These are phyloP conservation scores for Fraxinus americana DNA, from an alignment of 257 asterid species.

Conservation along the genomic window DNA sequence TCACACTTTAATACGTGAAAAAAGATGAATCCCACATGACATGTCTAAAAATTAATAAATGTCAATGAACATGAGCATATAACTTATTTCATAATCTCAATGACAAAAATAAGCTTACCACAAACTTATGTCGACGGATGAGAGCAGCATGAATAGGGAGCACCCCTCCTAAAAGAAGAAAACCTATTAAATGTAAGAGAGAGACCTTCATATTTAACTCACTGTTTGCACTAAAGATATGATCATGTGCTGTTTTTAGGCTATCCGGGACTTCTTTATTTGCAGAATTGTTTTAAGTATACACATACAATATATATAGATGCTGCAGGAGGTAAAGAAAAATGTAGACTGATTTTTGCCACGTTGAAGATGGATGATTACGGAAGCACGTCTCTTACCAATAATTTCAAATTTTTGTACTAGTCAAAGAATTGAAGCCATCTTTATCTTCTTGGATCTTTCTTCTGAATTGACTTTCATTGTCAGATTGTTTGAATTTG, in stretches of 20 bases:
- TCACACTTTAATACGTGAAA: neutral
- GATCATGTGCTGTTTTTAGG: neutral
- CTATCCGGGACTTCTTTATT: neutral
- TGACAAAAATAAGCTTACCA: conserved; percentile 26
- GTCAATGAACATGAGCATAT: neutral
- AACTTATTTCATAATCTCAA: neutral
- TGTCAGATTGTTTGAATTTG: neutral
- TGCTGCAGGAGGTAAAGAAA: neutral
- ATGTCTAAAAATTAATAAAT: too few relatives aligned
- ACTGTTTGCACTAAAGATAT: neutral
- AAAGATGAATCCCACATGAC: neutral
- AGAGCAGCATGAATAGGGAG: conserved; percentile 28
- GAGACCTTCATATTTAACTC: neutral
- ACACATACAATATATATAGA: neutral
- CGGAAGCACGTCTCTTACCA: conserved; percentile 30
- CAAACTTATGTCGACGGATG: conserved; percentile 28
- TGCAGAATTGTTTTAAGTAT: neutral
- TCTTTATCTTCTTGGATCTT: neutral
- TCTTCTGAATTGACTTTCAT: neutral
- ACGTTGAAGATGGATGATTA: neutral
- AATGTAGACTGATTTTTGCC: conserved; percentile 1
- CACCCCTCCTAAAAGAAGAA: conserved; percentile 10
- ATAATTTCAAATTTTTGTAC: neutral
- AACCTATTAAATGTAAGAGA: neutral
- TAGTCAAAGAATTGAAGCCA: neutral